Percentiles rank a stretch among this genome's conserved stretches.
Conservation (phyloP, 768 basidiomycete genomes). For the Leccinum uliginosum region DNA sequence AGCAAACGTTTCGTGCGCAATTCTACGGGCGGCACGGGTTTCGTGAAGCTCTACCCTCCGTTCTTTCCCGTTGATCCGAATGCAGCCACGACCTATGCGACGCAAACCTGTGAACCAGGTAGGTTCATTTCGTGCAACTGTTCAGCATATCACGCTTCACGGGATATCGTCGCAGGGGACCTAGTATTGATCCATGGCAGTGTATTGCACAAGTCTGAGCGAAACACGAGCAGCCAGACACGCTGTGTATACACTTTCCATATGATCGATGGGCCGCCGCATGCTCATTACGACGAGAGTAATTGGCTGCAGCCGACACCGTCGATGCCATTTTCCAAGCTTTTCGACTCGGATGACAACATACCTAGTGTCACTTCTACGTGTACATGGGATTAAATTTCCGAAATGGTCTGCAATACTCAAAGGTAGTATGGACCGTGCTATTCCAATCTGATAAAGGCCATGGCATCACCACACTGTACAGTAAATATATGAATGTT, state of each 20-base stretch:
- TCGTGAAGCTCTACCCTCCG: slow-evolving; percentile 55
- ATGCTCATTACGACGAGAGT: slow-evolving; percentile 77
- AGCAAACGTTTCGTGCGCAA: slow-evolving; percentile 84
- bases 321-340: slow-evolving; percentile 75
- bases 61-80: slow-evolving; percentile 5
- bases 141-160: not conserved
- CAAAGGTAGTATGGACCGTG: no score
- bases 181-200: slow-evolving; percentile 92
- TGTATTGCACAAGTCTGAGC: slow-evolving; percentile 88
- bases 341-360: no score
- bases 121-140: not conserved
- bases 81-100: slow-evolving; percentile 44
- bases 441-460: no score
- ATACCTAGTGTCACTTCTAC: no score
- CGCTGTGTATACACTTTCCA: slow-evolving; percentile 96
- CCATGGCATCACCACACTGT: no score
- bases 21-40: slow-evolving; percentile 75
- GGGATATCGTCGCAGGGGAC: slow-evolving; percentile 51
- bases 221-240: slow-evolving; percentile 74
- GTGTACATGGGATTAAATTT: no score
- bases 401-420: no score
- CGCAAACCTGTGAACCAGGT: slow-evolving; percentile 77
- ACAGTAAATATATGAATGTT: no score
- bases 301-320: slow-evolving; percentile 93
- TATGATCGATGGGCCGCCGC: slow-evolving; percentile 77